phyloP scores from a whole-genome alignment of 2,329 filamentous ascomycete genomes.

The Cladosporium sp. region DNA sequence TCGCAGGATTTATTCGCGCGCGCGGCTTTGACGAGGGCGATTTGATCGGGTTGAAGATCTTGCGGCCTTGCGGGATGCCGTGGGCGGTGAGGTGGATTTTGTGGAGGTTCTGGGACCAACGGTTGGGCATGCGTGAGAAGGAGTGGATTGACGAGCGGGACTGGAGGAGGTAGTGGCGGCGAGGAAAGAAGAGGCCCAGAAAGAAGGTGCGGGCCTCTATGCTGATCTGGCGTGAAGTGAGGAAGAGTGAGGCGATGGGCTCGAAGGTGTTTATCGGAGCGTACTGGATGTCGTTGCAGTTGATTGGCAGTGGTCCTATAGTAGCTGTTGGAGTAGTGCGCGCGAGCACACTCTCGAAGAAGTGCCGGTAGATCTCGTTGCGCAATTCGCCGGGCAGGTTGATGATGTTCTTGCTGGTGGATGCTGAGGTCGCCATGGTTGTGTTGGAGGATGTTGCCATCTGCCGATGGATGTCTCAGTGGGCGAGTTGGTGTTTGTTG shows the following conservation, averaged over 20 bases:
- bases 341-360: not conserved
- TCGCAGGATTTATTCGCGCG: not conserved
- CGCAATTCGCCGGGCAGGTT: not conserved
- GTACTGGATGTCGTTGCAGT: not conserved
- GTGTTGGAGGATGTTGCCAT: not conserved
- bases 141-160: not conserved
- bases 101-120: not conserved
- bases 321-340: not conserved
- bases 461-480: not conserved
- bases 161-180: not conserved
- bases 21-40: not conserved
- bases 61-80: not conserved
- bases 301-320: not conserved
- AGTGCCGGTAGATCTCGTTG: not conserved
- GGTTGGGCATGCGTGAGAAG: not conserved
- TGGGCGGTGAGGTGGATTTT: not conserved
- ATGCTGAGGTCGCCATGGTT: not conserved
- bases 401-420: constrained; percentile 1
- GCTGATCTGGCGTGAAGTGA: not conserved
- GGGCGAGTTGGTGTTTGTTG: not conserved
- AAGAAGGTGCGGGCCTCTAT: not conserved
- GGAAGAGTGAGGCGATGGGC: not conserved
- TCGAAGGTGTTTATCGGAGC: not conserved
- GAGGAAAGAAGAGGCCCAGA: not conserved
- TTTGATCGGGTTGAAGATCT: constrained; percentile 3